Base-by-base conservation (phyloP, 495 filamentous ascomycete species). In the Penicillium canescens region DNA sequence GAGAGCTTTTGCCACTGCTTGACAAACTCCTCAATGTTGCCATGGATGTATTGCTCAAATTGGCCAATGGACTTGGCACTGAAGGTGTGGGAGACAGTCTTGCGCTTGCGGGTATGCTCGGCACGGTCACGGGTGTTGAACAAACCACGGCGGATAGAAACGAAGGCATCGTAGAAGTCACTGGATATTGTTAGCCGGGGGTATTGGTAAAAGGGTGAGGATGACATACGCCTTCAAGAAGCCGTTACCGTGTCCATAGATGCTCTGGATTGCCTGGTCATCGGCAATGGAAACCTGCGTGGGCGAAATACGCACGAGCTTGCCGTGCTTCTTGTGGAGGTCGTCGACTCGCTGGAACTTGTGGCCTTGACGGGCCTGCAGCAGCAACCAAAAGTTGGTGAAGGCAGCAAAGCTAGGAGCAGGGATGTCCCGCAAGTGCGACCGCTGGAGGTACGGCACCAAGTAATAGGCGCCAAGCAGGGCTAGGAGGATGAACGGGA, bases 121-220 rank as follows among this genome's bases (percentile, higher is more conserved):
- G 75, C 73, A 44, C 91, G 82, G 74, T 92, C 84, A 26, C 91
- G 82, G 3, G 91, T 96, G 73, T 94, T 96, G 89, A 96, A 96
- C 21, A 96, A 78, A 37, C 91, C 91, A 8, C 90, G 84, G 33
- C 79, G 80, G 66, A 96, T 93, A 28, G 88, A 91, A 61, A 96
- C 91, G 57, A 96, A 96, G 42, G 89, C 89, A 66, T 96, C 91
- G 63, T 96, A 96, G 75, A 91, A 96, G 13, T 90, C 83, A 26
- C 83, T 87, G 35, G 5, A 16, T 33, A 16, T n/a, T 8, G 9
- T 31, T 16, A 38, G 36, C 10, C 33, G 9, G 3, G 20, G 20
- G 35, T 11, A 24, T 7, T 16, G 14, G 18, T 37, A 26, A 35
- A 31, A 18, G 23, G 12, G 21, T 11, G 12, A 6, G 21, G 12